phyloP scores from a whole-genome alignment of 257 asterid species.

The Solanum ahanhuiri region DNA sequence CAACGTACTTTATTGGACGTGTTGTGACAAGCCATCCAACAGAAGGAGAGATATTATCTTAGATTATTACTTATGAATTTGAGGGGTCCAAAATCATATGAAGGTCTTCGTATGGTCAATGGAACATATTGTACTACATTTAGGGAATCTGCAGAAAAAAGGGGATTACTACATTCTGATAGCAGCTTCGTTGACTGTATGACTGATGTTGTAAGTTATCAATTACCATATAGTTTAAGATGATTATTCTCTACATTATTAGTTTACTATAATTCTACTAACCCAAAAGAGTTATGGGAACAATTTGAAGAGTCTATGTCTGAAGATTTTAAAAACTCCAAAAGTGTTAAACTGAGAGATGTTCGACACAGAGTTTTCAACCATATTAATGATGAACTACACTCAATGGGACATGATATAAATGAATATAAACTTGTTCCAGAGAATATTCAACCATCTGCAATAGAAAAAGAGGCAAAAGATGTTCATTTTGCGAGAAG shows the following conservation, averaged over 20 bases:
- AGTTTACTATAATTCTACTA: neutral
- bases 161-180: neutral
- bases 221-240: neutral
- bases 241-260: neutral
- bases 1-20: too few species aligned
- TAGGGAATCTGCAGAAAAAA: neutral
- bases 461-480: neutral
- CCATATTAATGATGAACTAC: neutral
- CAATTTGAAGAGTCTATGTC: neutral
- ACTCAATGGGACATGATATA: neutral
- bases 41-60: too few species aligned
- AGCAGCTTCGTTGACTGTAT: neutral
- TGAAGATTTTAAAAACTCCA: neutral
- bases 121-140: neutral
- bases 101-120: too few species aligned
- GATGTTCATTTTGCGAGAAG: neutral
- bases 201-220: neutral
- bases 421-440: neutral
- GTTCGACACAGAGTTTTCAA: too few species aligned
- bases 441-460: neutral
- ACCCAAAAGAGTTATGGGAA: neutral
- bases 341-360: neutral
- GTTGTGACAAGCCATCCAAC: too few species aligned
- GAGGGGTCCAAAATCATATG: too few species aligned
- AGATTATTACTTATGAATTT: too few species aligned